Evolutionary conservation across 2,329 filamentous ascomycete genomes (phyloP).

Genomic region (Fusarium kyushuense): DNA sequence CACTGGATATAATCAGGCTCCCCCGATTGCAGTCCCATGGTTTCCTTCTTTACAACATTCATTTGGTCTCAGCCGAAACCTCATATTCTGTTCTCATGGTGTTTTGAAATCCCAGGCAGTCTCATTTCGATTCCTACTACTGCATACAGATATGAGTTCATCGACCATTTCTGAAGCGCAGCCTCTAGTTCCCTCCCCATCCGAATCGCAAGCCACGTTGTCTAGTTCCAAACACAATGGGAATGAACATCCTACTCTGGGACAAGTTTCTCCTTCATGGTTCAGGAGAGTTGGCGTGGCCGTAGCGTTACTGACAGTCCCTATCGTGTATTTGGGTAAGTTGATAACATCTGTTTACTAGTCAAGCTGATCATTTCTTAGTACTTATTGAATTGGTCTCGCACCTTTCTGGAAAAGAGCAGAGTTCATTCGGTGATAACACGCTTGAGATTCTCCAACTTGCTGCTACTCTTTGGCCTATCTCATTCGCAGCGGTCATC

Average conservation of each 20-base stretch:
- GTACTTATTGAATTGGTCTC: neutral
- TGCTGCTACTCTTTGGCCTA: slow-evolving; percentile 23
- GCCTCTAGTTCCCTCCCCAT: neutral
- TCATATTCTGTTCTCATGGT: fast-evolving
- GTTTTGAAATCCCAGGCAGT: no score
- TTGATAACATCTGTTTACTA: neutral
- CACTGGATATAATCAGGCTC: fast-evolving
- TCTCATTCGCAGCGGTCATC: slow-evolving; percentile 22
- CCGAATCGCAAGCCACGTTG: neutral
- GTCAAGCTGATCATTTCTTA: neutral
- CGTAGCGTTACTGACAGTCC: neutral
- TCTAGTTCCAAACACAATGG: neutral
- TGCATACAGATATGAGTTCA: no score
- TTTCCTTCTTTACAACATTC: no score
- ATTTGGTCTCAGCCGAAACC: no score
- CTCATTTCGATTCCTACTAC: no score
- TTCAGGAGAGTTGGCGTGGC: neutral
- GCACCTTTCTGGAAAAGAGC: neutral
- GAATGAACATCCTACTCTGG: neutral
- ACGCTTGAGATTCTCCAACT: slow-evolving; percentile 9
- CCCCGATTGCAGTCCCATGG: no score
- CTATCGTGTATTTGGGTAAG: neutral
- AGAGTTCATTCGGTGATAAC: slow-evolving; percentile 1
- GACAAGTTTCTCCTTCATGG: neutral
- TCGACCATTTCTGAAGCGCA: neutral